Percentiles rank a stretch among this genome's conserved stretches.
Evolutionary conservation across 2,329 filamentous ascomycete genomes (phyloP).

Genomic region (Phialemonium atrogriseum): DNA sequence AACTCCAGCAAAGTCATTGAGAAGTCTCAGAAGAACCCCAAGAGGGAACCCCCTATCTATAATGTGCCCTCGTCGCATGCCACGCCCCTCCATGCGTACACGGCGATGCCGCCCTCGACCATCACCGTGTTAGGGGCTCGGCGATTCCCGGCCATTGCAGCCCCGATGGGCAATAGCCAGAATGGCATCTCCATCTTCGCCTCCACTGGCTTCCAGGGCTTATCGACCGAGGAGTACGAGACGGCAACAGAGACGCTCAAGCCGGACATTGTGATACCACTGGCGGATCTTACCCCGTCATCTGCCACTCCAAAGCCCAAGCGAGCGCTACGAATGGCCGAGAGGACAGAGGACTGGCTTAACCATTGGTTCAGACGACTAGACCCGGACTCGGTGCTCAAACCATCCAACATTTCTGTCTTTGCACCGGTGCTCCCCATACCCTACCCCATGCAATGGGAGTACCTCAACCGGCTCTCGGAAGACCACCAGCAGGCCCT

Average conservation of each 20-base stretch:
- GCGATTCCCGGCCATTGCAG: constrained; percentile 64
- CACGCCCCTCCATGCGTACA: constrained; percentile 67
- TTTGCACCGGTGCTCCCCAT: constrained; percentile 68
- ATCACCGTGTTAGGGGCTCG: constrained; percentile 69
- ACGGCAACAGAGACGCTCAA: constrained; percentile 54
- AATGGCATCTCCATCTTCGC: constrained; percentile 71
- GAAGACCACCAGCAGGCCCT: constrained; percentile 52
- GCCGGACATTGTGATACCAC: constrained; percentile 72
- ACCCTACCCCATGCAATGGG: constrained; percentile 63
- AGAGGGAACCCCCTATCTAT: constrained; percentile 40
- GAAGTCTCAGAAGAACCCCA: constrained; percentile 26
- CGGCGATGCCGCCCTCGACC: constrained; percentile 56
- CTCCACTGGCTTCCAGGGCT: constrained; percentile 71
- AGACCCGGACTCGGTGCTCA: constrained; percentile 16
- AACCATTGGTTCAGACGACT: constrained; percentile 52
- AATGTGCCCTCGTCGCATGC: constrained; percentile 22
- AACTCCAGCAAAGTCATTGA: no score
- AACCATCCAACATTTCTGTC: constrained; percentile 30
- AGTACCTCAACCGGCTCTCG: constrained; percentile 67
- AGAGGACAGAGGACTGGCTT: constrained; percentile 78
- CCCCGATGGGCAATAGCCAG: constrained; percentile 63
- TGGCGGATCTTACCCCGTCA: constrained; percentile 59
- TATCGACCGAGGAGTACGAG: constrained; percentile 63
- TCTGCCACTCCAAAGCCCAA: constrained; percentile 54
- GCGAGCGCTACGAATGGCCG: constrained; percentile 72